These are phyloP conservation scores for Termitomyces sp. DNA, from an alignment of 768 basidiomycete species.

Conservation along the genomic window DNA sequence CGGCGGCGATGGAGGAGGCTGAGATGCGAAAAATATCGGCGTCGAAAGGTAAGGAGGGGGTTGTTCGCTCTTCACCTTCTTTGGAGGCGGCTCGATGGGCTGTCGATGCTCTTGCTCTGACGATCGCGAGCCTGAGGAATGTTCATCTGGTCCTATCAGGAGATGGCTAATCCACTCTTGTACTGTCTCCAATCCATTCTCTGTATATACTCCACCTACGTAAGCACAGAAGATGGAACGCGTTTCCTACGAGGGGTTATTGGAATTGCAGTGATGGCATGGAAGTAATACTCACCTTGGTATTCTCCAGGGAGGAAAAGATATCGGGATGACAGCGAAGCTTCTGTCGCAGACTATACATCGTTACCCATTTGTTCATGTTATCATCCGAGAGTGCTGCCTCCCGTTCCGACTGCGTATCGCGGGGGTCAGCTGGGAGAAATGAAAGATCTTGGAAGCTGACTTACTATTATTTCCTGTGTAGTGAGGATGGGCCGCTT, in stretches of 20 bases:
- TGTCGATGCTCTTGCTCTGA: constrained; percentile 7
- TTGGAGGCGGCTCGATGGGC: constrained; percentile 27
- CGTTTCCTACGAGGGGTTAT: constrained; percentile 37
- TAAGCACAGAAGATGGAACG: constrained; percentile 58
- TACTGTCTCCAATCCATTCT: constrained; percentile 45
- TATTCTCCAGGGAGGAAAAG: constrained; percentile 24
- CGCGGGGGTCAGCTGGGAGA: background rate
- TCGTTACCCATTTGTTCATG: constrained; percentile 41
- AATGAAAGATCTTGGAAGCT: background rate
- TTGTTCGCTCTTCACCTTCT: constrained; percentile 36
- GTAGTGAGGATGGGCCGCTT: constrained; percentile 45
- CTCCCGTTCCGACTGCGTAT: constrained; percentile 23
- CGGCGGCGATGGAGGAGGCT: constrained; percentile 24
- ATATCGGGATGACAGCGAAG: constrained; percentile 39
- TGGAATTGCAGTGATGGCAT: constrained; percentile 4
- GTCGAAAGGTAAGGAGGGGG: constrained; percentile 17
- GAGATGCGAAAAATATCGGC: constrained; percentile 27
- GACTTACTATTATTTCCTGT: constrained; percentile 46
- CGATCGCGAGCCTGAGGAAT: constrained; percentile 3
- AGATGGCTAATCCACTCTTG: constrained; percentile 51
- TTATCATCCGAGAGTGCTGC: constrained; percentile 34
- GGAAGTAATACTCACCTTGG: constrained; percentile 31
- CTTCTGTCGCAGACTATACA: constrained; percentile 42
- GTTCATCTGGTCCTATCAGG: constrained; percentile 18
- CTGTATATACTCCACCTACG: constrained; percentile 56